Evolutionary conservation across 768 basidiomycete species (phyloP).

Genomic region (Macrocybe gigantea): DNA sequence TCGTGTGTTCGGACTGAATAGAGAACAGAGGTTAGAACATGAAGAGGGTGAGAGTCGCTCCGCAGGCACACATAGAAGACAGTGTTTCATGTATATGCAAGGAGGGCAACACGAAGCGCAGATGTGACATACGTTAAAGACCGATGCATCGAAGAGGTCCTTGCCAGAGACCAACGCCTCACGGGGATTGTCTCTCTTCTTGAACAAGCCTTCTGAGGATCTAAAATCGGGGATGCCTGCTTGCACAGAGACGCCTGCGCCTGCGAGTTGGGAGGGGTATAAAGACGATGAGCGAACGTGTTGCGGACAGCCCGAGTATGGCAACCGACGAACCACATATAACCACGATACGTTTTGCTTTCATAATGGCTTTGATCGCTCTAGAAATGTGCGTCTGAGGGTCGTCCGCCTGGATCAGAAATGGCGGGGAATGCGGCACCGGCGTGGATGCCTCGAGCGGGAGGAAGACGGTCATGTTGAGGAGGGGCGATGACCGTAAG

Average conservation of each 20-base stretch:
- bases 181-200: slow-evolving; percentile 74
- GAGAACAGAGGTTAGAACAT: slow-evolving; percentile 1
- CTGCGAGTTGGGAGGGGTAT: slow-evolving; percentile 26
- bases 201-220: slow-evolving; percentile 75
- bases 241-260: slow-evolving; percentile 84
- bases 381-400: slow-evolving; percentile 42
- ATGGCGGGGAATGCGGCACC: slow-evolving; percentile 47
- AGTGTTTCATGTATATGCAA: too few species aligned
- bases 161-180: slow-evolving; percentile 70
- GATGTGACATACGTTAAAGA: slow-evolving; percentile 63
- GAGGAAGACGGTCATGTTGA: slow-evolving; percentile 56
- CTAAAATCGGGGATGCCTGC: slow-evolving; percentile 91
- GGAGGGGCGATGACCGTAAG: slow-evolving; percentile 11
- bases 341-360: slow-evolving; percentile 80
- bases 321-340: slow-evolving; percentile 62
- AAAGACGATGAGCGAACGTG: background rate
- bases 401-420: slow-evolving; percentile 44
- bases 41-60: background rate
- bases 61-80: too few species aligned
- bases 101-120: too few species aligned
- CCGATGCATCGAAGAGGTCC: slow-evolving; percentile 87
- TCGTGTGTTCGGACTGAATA: slow-evolving; percentile 64
- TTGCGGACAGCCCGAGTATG: background rate
- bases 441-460: slow-evolving; percentile 47
- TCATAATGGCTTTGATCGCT: slow-evolving; percentile 62